A percentile compares a stretch with the other conserved stretches of the same genome.
phyloP scores from a whole-genome alignment of 257 asterid species.

The Prunella vulgaris region DNA sequence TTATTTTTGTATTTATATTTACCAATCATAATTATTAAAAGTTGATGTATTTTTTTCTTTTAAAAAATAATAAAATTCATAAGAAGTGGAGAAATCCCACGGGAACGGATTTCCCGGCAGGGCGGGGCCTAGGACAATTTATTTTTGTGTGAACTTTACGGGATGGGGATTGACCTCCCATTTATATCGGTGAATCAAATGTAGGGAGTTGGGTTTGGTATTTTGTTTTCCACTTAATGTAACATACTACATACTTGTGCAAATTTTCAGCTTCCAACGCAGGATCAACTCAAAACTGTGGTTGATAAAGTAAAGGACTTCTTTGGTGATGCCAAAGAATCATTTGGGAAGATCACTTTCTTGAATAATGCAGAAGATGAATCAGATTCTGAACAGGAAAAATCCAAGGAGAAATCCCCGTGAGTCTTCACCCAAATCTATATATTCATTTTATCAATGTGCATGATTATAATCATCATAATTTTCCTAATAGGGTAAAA shows the following conservation, averaged over 20 bases:
- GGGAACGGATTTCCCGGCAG: no score
- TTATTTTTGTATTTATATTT: no score
- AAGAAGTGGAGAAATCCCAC: no score
- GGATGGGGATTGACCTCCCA: no score
- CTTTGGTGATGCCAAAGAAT: conserved; percentile 87
- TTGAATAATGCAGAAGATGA: conserved; percentile 46
- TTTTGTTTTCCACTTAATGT: not conserved
- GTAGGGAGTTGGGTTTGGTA: not conserved
- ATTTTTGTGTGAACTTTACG: no score
- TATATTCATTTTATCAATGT: not conserved
- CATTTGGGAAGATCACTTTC: conserved; percentile 81
- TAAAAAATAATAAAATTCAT: no score
- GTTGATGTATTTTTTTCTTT: no score
- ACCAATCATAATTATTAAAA: no score
- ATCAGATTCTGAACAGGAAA: conserved; percentile 38
- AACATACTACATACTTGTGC: not conserved
- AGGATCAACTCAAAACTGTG: conserved; percentile 81
- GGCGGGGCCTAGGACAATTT: no score
- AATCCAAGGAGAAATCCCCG: conserved; percentile 49
- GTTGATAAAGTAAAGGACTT: conserved; percentile 87
- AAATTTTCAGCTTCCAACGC: conserved; percentile 61
- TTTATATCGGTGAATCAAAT: no score
- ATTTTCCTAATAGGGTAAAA: conserved; percentile 27
- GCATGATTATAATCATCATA: not conserved
- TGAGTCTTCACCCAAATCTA: conserved; percentile 27